These are phyloP conservation scores for Panellus pusillus DNA, from an alignment of 768 basidiomycete species.

Conservation along the genomic window DNA sequence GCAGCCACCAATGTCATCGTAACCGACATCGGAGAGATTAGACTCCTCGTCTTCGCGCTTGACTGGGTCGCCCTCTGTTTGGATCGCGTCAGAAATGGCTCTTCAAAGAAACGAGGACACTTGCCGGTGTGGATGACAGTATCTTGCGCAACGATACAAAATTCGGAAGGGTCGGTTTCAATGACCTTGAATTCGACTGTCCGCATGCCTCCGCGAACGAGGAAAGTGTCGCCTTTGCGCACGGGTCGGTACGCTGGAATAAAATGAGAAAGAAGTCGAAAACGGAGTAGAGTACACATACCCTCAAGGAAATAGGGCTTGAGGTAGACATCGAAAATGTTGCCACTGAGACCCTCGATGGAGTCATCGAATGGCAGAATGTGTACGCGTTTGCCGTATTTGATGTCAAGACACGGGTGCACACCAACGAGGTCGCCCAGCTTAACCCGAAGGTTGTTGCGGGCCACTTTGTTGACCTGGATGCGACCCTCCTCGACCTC, in stretches of 20 bases:
- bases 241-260: conserved; percentile 84
- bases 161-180: conserved; percentile 97
- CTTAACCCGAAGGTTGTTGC: conserved; percentile 97
- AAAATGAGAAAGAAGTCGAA: conserved; percentile 7
- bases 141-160: conserved; percentile 98
- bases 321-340: conserved; percentile 98
- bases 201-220: conserved; percentile 97
- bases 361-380: conserved; percentile 98
- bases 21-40: conserved; percentile 95
- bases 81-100: conserved; percentile 4
- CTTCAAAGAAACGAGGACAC: conserved; percentile 16
- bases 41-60: conserved; percentile 99
- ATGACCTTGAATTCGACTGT: conserved; percentile 99
- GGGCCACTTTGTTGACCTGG: conserved; percentile 99
- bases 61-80: conserved; percentile 92
- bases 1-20: conserved; percentile 99
- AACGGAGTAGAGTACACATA: conserved; percentile 27
- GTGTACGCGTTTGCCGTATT: conserved; percentile 98
- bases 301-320: conserved; percentile 99
- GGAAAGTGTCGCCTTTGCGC: conserved; percentile 98
- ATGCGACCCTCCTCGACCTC: conserved; percentile 98
- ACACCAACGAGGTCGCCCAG: conserved; percentile 96
- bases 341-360: conserved; percentile 94
- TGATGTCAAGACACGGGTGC: conserved; percentile 95
- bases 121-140: conserved; percentile 92